Percentiles rank a stretch among this genome's conserved stretches.
These are phyloP conservation scores for Durio zibethinus DNA, from an alignment of 345 rosid species.

Conservation along the genomic window DNA sequence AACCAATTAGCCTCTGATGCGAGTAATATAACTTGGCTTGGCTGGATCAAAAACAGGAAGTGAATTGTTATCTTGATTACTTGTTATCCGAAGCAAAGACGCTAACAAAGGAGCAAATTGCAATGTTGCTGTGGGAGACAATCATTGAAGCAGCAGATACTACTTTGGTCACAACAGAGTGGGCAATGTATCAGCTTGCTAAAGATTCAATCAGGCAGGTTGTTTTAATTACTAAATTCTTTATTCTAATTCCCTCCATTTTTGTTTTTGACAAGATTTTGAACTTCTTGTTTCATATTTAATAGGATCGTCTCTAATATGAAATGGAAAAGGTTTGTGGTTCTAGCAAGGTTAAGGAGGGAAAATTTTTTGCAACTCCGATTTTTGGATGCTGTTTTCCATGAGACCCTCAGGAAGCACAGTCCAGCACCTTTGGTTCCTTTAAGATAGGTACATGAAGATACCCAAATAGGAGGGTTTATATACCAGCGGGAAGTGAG, in stretches of 20 bases:
- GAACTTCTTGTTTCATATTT: not conserved
- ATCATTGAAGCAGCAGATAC: conserved; percentile 78
- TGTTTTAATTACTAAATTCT: not conserved
- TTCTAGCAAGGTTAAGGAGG: conserved; percentile 55
- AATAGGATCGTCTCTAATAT: conserved; percentile 45
- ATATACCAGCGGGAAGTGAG: conserved; percentile 74
- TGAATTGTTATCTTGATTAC: conserved; percentile 55
- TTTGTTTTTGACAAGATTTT: not conserved
- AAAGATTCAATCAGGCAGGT: conserved; percentile 61
- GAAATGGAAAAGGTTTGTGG: conserved; percentile 55
- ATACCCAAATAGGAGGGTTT: conserved; percentile 73
- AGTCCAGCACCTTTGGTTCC: conserved; percentile 78
- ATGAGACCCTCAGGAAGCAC: conserved; percentile 80
- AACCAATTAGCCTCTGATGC: not conserved
- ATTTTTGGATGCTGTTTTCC: conserved; percentile 66
- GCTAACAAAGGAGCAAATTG: conserved; percentile 57
- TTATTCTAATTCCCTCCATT: not conserved
- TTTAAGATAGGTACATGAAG: conserved; percentile 67
- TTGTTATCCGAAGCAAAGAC: conserved; percentile 57
- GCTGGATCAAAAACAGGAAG: conserved; percentile 37
- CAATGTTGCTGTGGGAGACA: conserved; percentile 72
- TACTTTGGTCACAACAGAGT: conserved; percentile 76
- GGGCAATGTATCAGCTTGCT: conserved; percentile 88
- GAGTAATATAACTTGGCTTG: not conserved
- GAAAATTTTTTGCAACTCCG: conserved; percentile 55